Base-by-base conservation (phyloP, 768 basidiomycete genomes). In the Trametes cubensis region DNA sequence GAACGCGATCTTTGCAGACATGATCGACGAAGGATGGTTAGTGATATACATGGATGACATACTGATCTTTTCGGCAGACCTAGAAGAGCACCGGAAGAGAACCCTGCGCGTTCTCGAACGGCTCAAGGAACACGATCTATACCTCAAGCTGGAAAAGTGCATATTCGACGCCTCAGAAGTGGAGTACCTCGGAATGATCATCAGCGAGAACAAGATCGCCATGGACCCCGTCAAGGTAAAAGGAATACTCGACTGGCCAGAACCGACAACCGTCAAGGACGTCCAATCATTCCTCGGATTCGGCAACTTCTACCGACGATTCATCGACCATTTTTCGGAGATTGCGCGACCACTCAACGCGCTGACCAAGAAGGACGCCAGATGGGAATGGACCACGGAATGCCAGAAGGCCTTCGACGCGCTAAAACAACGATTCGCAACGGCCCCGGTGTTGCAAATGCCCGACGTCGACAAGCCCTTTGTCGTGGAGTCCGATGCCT, bases 171-270 rank as follows among this genome's bases (percentile, higher is more conserved):
- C 66, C 7, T 39, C 69, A 6, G 58, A 71, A 18, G 75, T 81
- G 11, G 74, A 79, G 51, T 81, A 77, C 68, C 72, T 82, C 1
- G 78, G 81, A 4, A 77, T 75, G 61, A 64, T 81, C 42, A 65
- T 82, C 53, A 45, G 61, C 15, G 60, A 67, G 5, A 64, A 71
- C 8, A 69, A 71, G 23, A 63, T 81, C 41, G 34, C 41, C 18
- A 81, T 83, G 78, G 73, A 77, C 54, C 69, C 70, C 1, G 65
- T 61, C 14, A 85, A 84, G 67, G 63, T 84, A 25, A 47, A 74
- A 6, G 68, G 67, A 3, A 72, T 75, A 21, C 14, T 55, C 2
- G 58, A 71, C 14, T 78, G 77, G 75, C 75, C 70, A 6, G 41
- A 51, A 44, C 71, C 71, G 18, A 21, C 40, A 8, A 67, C 63